Percentiles rank a stretch among this genome's conserved stretches.
phyloP scores from a whole-genome alignment of 768 basidiomycete species.

The Pleurotus pulmonarius region DNA sequence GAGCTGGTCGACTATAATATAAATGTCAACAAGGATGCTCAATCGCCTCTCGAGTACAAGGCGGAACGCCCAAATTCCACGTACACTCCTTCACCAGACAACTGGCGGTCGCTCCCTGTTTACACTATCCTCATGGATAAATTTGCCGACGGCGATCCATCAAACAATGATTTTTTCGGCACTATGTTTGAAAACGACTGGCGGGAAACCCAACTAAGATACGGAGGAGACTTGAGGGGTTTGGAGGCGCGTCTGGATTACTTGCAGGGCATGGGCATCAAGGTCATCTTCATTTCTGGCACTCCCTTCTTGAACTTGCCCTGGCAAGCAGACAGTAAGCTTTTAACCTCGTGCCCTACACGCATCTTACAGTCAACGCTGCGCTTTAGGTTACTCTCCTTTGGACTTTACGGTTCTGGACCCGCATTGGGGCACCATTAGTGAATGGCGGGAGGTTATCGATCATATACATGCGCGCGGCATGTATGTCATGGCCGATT shows the following conservation, averaged over 20 bases:
- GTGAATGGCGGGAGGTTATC: conserved; percentile 75
- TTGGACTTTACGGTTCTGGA: conserved; percentile 88
- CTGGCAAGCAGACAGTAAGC: conserved; percentile 95
- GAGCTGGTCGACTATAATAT: conserved; percentile 73
- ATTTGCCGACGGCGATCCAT: conserved; percentile 89
- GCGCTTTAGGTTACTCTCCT: conserved; percentile 77
- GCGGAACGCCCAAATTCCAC: conserved; percentile 56
- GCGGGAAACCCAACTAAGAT: conserved; percentile 85
- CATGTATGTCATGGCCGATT: conserved; percentile 93
- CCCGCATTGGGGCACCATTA: conserved; percentile 86
- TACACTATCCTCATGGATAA: conserved; percentile 89
- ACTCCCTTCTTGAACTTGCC: conserved; percentile 93
- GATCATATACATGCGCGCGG: conserved; percentile 73
- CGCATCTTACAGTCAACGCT: background rate
- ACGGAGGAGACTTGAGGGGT: conserved; percentile 86
- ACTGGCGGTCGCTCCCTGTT: conserved; percentile 81
- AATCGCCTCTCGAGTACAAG: conserved; percentile 61
- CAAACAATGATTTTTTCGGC: conserved; percentile 87
- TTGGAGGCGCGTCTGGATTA: conserved; percentile 77
- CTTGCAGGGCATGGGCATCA: conserved; percentile 83
- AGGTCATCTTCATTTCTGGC: conserved; percentile 85
- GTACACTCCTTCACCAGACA: conserved; percentile 76
- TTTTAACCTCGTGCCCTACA: conserved; percentile 2
- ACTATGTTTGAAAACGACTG: conserved; percentile 81
- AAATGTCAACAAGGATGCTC: conserved; percentile 72